phyloP scores from a whole-genome alignment of 1,139 yeast genomes.

The Candida anutae region DNA sequence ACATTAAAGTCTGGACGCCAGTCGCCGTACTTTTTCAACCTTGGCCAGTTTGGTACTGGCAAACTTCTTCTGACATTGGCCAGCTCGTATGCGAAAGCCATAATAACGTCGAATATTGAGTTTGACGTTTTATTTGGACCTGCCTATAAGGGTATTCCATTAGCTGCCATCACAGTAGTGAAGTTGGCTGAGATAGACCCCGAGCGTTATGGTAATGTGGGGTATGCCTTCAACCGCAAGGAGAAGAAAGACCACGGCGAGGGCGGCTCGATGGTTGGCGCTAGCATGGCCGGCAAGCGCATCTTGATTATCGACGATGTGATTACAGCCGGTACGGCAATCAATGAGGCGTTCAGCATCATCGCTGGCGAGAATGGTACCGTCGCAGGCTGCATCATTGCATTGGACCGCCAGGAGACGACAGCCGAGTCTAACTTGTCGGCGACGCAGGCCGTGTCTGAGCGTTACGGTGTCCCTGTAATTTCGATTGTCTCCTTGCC shows the following conservation, averaged over 20 bases:
- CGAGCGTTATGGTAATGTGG: constrained; percentile 55
- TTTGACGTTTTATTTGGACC: constrained; percentile 95
- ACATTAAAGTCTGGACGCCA: constrained; percentile 86
- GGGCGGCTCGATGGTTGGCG: constrained; percentile 93
- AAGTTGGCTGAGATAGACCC: constrained; percentile 88
- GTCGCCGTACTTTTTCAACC: constrained; percentile 95
- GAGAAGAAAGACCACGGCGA: constrained; percentile 98
- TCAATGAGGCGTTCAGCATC: constrained; percentile 84
- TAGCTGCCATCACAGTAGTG: constrained; percentile 88
- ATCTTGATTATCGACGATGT: constrained; percentile 91
- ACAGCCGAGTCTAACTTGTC: constrained; percentile 60
- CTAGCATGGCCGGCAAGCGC: constrained; percentile 58
- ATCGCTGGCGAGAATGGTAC: constrained; percentile 63
- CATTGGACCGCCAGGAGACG: constrained; percentile 91
- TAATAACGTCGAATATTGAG: constrained; percentile 69
- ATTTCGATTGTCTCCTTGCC: constrained; percentile 68
- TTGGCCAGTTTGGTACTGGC: constrained; percentile 85
- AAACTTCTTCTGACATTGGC: constrained; percentile 71
- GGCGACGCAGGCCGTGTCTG: constrained; percentile 75
- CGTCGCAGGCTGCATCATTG: constrained; percentile 80
- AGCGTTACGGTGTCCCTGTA: constrained; percentile 73
- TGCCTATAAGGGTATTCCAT: constrained; percentile 95
- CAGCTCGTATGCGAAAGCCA: constrained; percentile 81
- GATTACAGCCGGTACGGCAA: constrained; percentile 98
- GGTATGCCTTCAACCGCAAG: constrained; percentile 75